Evolutionary conservation across 768 basidiomycete genomes (phyloP).

Genomic region (Russula ochroleuca): DNA sequence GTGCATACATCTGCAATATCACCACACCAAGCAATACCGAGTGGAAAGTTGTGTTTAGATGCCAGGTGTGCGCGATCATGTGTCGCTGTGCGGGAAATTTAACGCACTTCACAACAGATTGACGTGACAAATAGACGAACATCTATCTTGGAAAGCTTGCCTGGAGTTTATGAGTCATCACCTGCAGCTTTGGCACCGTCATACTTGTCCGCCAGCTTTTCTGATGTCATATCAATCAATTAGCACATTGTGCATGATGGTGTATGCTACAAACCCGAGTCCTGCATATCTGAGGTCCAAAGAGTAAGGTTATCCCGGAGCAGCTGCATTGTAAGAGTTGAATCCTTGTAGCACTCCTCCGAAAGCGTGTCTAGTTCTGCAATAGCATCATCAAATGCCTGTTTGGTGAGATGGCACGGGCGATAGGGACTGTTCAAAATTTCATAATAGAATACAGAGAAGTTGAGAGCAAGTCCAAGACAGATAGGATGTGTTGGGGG

Average conservation of each 20-base stretch:
- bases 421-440: slow-evolving; percentile 98
- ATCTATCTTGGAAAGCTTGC: slow-evolving; percentile 11
- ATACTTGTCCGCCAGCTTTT: slow-evolving; percentile 73
- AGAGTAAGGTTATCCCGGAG: slow-evolving; percentile 96
- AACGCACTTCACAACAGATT: slow-evolving; percentile 18
- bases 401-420: slow-evolving; percentile 53
- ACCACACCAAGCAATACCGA: slow-evolving; percentile 73
- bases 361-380: slow-evolving; percentile 98
- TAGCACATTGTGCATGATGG: neutral
- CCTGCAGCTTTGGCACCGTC: slow-evolving; percentile 56
- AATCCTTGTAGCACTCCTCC: slow-evolving; percentile 99
- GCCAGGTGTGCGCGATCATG: slow-evolving; percentile 72
- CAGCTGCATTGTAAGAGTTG: slow-evolving; percentile 94
- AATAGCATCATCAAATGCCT: slow-evolving; percentile 98
- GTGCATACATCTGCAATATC: slow-evolving; percentile 69
- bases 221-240: slow-evolving; percentile 34
- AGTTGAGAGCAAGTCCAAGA: slow-evolving; percentile 97
- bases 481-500: slow-evolving; percentile 97
- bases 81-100: slow-evolving; percentile 75
- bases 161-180: slow-evolving; percentile 52
- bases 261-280: slow-evolving; percentile 57
- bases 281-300: slow-evolving; percentile 98
- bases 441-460: slow-evolving; percentile 99
- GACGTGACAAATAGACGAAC: slow-evolving; percentile 13
- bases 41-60: slow-evolving; percentile 79